These are phyloP conservation scores for Dittrichia graveolens DNA, from an alignment of 129 eudicot genomes.

Conservation along the genomic window DNA sequence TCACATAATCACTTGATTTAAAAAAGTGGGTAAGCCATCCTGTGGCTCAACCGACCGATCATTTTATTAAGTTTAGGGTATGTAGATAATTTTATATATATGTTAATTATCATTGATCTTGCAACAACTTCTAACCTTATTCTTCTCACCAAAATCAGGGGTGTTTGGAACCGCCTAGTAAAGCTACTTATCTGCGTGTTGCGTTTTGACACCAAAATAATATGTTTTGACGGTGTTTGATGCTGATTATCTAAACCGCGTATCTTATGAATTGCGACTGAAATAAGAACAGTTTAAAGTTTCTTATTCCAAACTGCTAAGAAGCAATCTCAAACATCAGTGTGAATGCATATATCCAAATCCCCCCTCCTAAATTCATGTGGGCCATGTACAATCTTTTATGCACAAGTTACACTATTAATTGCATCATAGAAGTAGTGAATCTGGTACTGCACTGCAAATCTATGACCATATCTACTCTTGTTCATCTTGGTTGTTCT, in stretches of 20 bases:
- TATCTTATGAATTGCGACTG: neutral
- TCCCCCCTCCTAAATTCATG: neutral
- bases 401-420: conserved; percentile 2
- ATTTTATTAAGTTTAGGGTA: too few relatives aligned
- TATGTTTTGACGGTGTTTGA: too few relatives aligned
- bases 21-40: too few relatives aligned
- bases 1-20: too few relatives aligned
- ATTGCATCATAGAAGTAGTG: conserved; percentile 21
- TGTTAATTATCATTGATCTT: too few relatives aligned
- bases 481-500: conserved; percentile 20
- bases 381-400: neutral
- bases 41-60: too few relatives aligned
- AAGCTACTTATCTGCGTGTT: too few relatives aligned
- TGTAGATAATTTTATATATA: too few relatives aligned
- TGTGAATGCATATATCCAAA: neutral
- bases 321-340: neutral
- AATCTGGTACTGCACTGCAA: conserved; percentile 12
- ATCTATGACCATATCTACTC: conserved; percentile 29
- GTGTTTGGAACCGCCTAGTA: too few relatives aligned
- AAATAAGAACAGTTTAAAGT: neutral
- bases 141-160: too few relatives aligned
- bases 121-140: too few relatives aligned
- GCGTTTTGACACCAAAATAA: too few relatives aligned
- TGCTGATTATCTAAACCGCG: neutral
- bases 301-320: neutral